Conservation (phyloP, 768 basidiomycete genomes). For the Termitomyces heimii region DNA sequence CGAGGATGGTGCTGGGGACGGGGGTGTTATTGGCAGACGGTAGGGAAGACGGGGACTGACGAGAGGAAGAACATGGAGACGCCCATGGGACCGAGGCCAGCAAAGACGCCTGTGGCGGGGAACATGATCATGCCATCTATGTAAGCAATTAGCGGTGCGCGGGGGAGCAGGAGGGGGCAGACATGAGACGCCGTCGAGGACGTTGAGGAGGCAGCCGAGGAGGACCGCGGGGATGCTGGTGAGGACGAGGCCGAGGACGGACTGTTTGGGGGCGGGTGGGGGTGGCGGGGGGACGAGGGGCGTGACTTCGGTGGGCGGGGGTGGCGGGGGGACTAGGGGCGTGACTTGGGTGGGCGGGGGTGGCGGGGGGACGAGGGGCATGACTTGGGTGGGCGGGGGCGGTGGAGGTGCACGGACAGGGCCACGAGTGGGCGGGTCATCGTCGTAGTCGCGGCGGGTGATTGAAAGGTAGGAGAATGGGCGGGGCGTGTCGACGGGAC, state of each 20-base stretch:
- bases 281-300: conserved; percentile 1
- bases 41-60: conserved; percentile 26
- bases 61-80: conserved; percentile 95
- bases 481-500: conserved; percentile 12
- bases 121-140: conserved; percentile 95
- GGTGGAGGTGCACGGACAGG: too few relatives aligned
- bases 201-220: conserved; percentile 79
- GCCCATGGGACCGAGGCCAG: conserved; percentile 77
- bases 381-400: too few relatives aligned
- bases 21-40: not conserved
- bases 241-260: conserved; percentile 19
- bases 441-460: conserved; percentile 21
- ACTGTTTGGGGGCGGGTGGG: not conserved
- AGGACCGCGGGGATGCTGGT: conserved; percentile 75
- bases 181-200: conserved; percentile 93
- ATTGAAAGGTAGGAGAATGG: conserved; percentile 23
- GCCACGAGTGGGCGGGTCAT: too few relatives aligned
- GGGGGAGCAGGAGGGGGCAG: conserved; percentile 21
- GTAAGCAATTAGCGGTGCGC: not conserved
- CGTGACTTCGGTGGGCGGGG: conserved; percentile 11
- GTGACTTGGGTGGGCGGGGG: not conserved
- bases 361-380: not conserved
- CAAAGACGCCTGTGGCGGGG: conserved; percentile 77
- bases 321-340: conserved; percentile 1
- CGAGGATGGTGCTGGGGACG: conserved; percentile 53